Evolutionary conservation across 345 rosid genomes (phyloP).

Genomic region (Gossypium rotundifolium): DNA sequence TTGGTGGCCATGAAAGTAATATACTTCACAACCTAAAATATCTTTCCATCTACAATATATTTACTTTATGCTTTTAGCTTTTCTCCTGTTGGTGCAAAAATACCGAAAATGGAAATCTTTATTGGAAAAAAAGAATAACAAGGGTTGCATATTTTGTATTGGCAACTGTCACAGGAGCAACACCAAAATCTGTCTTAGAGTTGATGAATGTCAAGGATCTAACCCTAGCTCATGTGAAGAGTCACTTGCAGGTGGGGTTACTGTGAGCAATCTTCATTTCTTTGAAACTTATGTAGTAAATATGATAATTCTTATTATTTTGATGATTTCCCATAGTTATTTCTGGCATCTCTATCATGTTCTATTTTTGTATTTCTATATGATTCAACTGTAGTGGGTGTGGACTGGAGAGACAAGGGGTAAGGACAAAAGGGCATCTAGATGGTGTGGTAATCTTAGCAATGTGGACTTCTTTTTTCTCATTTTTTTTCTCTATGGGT

Average conservation of each 20-base stretch:
- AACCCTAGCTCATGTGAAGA: slow-evolving; percentile 99
- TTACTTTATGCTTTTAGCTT: background rate
- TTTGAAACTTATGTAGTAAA: slow-evolving; percentile 12
- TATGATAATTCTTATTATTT: background rate
- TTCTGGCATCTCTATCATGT: slow-evolving; percentile 22
- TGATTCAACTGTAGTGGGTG: slow-evolving; percentile 25
- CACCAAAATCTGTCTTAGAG: slow-evolving; percentile 96
- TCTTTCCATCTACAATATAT: background rate
- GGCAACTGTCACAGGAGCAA: slow-evolving; percentile 57
- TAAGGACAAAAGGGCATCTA: slow-evolving; percentile 54
- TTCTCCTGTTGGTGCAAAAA: background rate
- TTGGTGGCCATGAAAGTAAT: slow-evolving; percentile 96
- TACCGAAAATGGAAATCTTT: background rate
- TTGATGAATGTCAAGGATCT: slow-evolving; percentile 99
- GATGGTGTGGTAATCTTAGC: slow-evolving; percentile 25
- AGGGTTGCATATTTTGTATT: background rate
- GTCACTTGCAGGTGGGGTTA: slow-evolving; percentile 87
- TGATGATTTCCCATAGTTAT: slow-evolving; percentile 12
- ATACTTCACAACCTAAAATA: background rate
- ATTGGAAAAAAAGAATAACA: background rate
- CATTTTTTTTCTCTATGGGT: slow-evolving; percentile 7
- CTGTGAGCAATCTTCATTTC: slow-evolving; percentile 17
- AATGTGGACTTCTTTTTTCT: slow-evolving; percentile 24
- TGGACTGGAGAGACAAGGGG: slow-evolving; percentile 24
- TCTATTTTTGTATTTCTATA: slow-evolving; percentile 15